These are phyloP conservation scores for Curvularia sp. DNA, from an alignment of 2,329 filamentous ascomycete genomes.

Conservation along the genomic window DNA sequence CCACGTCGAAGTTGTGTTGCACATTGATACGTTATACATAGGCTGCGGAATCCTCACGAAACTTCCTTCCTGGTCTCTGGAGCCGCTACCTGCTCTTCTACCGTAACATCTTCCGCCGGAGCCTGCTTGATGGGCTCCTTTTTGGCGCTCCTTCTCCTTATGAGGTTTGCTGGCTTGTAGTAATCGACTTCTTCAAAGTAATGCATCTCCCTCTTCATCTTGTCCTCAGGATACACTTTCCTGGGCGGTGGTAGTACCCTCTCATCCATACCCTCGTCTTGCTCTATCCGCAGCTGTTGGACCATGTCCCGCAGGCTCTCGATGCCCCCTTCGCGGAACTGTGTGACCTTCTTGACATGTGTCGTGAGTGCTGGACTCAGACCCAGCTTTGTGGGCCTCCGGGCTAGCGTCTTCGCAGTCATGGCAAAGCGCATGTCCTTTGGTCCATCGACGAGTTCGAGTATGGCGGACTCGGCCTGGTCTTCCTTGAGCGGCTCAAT, in stretches of 20 bases:
- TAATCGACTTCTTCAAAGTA: slow-evolving; percentile 37
- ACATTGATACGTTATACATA: slow-evolving; percentile 19
- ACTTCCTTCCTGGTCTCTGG: neutral
- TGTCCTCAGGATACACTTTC: slow-evolving; percentile 44
- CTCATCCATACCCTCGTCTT: slow-evolving; percentile 36
- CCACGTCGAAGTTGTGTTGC: slow-evolving; percentile 1
- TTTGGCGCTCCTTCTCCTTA: slow-evolving; percentile 5
- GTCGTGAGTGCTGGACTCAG: slow-evolving; percentile 75
- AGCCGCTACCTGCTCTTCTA: slow-evolving; percentile 3
- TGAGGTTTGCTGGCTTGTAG: slow-evolving; percentile 33
- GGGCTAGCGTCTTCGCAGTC: slow-evolving; percentile 83
- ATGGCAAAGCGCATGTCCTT: slow-evolving; percentile 94
- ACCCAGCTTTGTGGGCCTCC: slow-evolving; percentile 61
- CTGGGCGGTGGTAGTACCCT: slow-evolving; percentile 37
- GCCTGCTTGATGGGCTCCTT: neutral
- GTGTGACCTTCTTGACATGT: slow-evolving; percentile 85
- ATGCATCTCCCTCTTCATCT: slow-evolving; percentile 38
- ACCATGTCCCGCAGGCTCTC: slow-evolving; percentile 70
- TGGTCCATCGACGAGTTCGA: slow-evolving; percentile 93
- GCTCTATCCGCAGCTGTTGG: slow-evolving; percentile 45
- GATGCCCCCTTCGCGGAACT: slow-evolving; percentile 72
- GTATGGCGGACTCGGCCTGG: slow-evolving; percentile 86
- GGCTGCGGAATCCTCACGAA: slow-evolving; percentile 5
- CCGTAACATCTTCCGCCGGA: neutral
- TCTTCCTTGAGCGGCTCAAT: slow-evolving; percentile 89